These are phyloP conservation scores for Prunus persica DNA, from an alignment of 306 rosid genomes.

Conservation along the genomic window DNA sequence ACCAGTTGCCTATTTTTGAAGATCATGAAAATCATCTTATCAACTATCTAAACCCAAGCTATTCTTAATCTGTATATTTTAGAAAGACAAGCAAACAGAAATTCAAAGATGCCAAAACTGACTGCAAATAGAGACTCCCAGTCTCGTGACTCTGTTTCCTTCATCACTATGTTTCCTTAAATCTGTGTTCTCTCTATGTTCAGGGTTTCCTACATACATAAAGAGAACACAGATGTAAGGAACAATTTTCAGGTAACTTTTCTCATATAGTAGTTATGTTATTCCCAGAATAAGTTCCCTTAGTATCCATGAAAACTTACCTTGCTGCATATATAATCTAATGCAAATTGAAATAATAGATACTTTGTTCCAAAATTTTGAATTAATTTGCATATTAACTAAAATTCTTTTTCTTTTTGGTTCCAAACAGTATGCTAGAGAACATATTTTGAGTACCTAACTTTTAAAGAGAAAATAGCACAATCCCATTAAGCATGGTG, in stretches of 20 bases:
- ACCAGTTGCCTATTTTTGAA: background rate
- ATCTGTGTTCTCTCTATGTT: background rate
- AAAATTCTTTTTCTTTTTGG: too few species aligned
- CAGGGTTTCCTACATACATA: background rate
- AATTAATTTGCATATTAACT: too few species aligned
- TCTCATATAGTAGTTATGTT: background rate
- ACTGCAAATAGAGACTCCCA: background rate
- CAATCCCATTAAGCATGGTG: background rate
- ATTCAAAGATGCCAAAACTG: background rate
- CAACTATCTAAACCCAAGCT: background rate
- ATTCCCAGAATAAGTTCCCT: background rate
- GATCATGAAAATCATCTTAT: background rate
- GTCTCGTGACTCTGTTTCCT: background rate
- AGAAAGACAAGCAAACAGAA: background rate
- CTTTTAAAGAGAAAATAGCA: background rate
- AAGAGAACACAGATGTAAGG: background rate
- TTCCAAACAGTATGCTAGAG: too few species aligned
- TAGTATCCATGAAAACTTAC: background rate
- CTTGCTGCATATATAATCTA: background rate
- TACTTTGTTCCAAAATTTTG: too few species aligned
- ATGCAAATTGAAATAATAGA: too few species aligned
- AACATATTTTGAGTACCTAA: too few species aligned
- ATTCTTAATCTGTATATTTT: background rate
- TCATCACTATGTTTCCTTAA: background rate
- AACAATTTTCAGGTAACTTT: background rate